Percentiles rank a stretch among this genome's conserved stretches.
phyloP scores from a whole-genome alignment of 257 asterid species.

The Fraxinus anomala region DNA sequence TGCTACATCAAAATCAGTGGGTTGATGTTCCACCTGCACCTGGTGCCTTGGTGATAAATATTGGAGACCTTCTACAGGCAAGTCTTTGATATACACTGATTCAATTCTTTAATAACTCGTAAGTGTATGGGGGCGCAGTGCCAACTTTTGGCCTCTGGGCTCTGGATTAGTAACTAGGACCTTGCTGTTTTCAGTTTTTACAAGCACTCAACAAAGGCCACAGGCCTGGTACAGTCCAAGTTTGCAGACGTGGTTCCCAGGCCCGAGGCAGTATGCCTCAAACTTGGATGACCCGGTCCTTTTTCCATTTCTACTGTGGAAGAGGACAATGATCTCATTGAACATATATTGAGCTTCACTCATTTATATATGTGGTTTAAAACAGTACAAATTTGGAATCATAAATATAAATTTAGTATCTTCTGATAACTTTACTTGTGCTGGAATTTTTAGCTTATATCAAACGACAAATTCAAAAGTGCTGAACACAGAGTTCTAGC shows the following conservation, averaged over 20 bases:
- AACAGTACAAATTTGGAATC: no score
- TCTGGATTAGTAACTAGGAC: no score
- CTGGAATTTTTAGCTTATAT: slow-evolving; percentile 10
- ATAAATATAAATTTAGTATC: not conserved
- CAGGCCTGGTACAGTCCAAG: no score
- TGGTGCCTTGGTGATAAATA: slow-evolving; percentile 12
- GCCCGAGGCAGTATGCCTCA: not conserved
- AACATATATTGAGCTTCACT: not conserved
- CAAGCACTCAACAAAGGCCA: no score
- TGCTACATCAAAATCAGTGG: slow-evolving; percentile 21
- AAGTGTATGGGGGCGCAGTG: no score
- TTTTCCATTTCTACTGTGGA: no score
- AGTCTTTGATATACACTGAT: not conserved
- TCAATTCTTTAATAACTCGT: no score
- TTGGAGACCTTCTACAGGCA: slow-evolving; percentile 27
- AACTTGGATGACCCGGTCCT: not conserved
- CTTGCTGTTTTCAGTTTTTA: no score
- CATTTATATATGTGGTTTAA: no score
- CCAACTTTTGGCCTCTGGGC: no score
- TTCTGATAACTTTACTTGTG: not conserved
- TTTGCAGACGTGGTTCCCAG: no score
- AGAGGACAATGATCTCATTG: no score
- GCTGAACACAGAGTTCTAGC: slow-evolving; percentile 31
- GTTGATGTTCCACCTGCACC: slow-evolving; percentile 20
- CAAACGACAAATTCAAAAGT: slow-evolving; percentile 29